These are phyloP conservation scores for Metschnikowia lachancei DNA, from an alignment of 805 yeast species.

Conservation along the genomic window DNA sequence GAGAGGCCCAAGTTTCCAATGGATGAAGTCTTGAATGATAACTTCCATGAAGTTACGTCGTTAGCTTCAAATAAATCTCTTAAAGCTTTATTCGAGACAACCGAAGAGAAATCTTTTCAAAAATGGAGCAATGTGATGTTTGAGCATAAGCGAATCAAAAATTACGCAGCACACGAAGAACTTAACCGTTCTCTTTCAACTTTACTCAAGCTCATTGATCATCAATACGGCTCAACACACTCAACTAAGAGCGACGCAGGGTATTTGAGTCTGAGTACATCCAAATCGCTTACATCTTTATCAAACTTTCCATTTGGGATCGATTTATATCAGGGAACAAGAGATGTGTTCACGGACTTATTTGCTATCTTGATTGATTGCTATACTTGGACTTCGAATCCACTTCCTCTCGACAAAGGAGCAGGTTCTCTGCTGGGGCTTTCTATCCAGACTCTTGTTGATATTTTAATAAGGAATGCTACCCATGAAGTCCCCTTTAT, in stretches of 20 bases:
- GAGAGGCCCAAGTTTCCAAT: conserved; percentile 75
- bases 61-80: conserved; percentile 6
- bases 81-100: conserved; percentile 11
- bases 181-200: conserved; percentile 57
- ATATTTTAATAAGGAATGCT: conserved; percentile 72
- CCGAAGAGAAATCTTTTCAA: conserved; percentile 8
- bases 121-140: conserved; percentile 35
- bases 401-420: conserved; percentile 37
- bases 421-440: conserved; percentile 43
- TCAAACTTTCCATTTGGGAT: conserved; percentile 40
- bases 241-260: conserved; percentile 22
- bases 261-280: conserved; percentile 16
- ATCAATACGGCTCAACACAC: conserved; percentile 45
- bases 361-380: conserved; percentile 69
- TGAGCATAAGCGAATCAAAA: conserved; percentile 44
- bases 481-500: conserved; percentile 65
- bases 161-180: conserved; percentile 63
- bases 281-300: conserved; percentile 38
- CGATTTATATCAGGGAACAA: conserved; percentile 35
- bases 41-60: conserved; percentile 3
- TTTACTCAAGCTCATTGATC: conserved; percentile 59
- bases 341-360: conserved; percentile 50
- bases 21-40: conserved; percentile 39
- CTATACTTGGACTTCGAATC: conserved; percentile 60
- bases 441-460: conserved; percentile 64